phyloP scores from a whole-genome alignment of 1,284 basidiomycete genomes.

The Malassezia nana region DNA sequence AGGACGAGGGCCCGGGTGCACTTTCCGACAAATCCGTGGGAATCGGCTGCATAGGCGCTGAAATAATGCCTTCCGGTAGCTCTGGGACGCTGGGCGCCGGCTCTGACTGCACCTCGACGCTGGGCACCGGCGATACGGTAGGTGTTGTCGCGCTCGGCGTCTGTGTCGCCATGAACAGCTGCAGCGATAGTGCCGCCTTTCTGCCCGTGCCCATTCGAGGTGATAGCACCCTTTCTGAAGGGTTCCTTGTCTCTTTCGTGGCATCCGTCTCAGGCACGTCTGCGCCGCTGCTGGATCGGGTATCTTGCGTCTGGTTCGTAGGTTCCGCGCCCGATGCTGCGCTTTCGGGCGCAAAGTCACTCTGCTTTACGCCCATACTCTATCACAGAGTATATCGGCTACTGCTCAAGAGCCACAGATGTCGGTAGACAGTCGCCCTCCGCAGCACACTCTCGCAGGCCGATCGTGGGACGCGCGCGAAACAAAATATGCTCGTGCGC shows the following conservation, averaged over 20 bases:
- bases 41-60: neutral
- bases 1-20: neutral
- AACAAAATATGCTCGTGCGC: constrained; percentile 14
- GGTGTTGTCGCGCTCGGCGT: neutral
- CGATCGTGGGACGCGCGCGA: neutral
- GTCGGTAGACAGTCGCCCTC: no score
- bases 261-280: neutral
- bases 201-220: constrained; percentile 8
- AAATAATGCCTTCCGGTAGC: neutral
- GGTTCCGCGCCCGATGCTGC: neutral
- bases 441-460: neutral
- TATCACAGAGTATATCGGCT: neutral
- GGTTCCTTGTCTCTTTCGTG: neutral
- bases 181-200: constrained; percentile 12
- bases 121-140: neutral
- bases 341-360: neutral
- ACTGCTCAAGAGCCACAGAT: neutral
- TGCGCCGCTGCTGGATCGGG: neutral
- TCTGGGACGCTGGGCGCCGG: neutral
- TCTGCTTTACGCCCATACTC: neutral
- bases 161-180: constrained; percentile 17
- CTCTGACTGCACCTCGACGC: neutral
- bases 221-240: neutral
- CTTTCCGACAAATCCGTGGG: neutral
- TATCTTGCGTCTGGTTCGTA: neutral